A percentile compares a stretch with the other conserved stretches of the same genome.
phyloP scores from a whole-genome alignment of 2,329 filamentous ascomycete species.

The Arthrobotrys pseudoclavata region DNA sequence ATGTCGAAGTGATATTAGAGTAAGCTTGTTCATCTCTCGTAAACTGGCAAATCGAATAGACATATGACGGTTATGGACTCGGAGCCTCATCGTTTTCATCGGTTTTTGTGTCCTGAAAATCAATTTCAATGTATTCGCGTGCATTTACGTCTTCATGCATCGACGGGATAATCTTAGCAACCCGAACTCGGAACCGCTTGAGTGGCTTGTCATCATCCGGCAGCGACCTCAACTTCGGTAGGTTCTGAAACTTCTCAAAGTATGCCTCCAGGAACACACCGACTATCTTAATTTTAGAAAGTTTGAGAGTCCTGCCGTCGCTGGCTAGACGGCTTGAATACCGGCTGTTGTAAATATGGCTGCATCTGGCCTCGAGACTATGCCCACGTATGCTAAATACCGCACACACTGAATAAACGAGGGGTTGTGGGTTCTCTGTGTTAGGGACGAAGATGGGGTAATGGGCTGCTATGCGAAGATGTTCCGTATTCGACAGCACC shows the following conservation, averaged over 20 bases:
- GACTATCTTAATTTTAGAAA: not conserved
- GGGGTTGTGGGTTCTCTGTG: not conserved
- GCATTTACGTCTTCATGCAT: no score
- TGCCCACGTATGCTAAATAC: not conserved
- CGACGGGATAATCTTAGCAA: no score
- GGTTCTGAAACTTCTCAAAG: not conserved
- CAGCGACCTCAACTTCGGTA: not conserved
- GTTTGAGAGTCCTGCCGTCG: not conserved
- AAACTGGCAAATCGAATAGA: not conserved
- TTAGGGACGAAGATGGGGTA: slow-evolving; percentile 28
- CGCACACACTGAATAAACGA: not conserved
- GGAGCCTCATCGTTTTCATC: no score
- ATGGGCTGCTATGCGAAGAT: not conserved
- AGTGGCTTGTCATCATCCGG: not conserved
- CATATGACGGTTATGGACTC: not conserved
- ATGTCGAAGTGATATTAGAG: not conserved
- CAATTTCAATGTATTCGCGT: not conserved
- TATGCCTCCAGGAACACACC: not conserved
- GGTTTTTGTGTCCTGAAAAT: not conserved
- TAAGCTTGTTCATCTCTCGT: not conserved
- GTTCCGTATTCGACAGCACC: slow-evolving; percentile 2
- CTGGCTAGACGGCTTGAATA: not conserved
- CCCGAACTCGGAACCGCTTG: not conserved
- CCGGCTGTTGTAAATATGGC: not conserved
- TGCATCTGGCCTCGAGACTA: no score